Base-by-base conservation (phyloP, 257 asterid species). In the Plantago major region DNA sequence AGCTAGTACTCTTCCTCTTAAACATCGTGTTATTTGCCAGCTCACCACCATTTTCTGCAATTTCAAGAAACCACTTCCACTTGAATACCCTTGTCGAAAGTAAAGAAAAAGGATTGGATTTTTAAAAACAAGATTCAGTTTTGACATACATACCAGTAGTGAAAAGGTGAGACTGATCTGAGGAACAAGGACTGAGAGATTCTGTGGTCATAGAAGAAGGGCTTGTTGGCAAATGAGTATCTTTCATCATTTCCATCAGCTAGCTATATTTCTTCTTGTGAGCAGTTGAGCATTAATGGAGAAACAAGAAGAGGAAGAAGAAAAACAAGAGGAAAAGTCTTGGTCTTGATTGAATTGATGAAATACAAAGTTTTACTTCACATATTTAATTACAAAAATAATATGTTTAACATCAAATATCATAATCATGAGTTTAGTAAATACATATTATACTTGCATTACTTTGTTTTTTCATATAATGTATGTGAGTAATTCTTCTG, bases 1-100 rank as follows among this genome's bases (percentile, higher is more conserved):
- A 89, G 64, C 82, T 75, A 47, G 70, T 68, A 16, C 77, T 81
- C 61, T 81, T 84, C 63, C 70, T 76, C 17, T 68, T 75, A 30
- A 69, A 70, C 58, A 76, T 79, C 68, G 57, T 81, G 69, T 70
- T 67, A 66, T 46, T 46, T 22, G 45, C 42, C 3, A 62, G 48
- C 64, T 33, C 40, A 33, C 69, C 79, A 62, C 75, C 75, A 42
- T 73, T 69, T 42, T 71, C 95, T 84, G 75, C 62, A 76, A 69
- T 55, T 43, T 15, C 28, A 58, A 51, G 11, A 51, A 52, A 15
- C 6, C 5, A 33, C 11, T 10, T 18, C 1, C 18, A 6, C 8
- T 18, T 50, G 17, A 55, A 30, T 6, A 14, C 0, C 11, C 19
- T 11, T 17, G 19, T 0, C 14, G 17, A 0, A 4, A n/a, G 17